Percentiles rank a stretch among this genome's conserved stretches.
Evolutionary conservation across 495 filamentous ascomycete genomes (phyloP).

Genomic region (Oleoguttula mirabilis): DNA sequence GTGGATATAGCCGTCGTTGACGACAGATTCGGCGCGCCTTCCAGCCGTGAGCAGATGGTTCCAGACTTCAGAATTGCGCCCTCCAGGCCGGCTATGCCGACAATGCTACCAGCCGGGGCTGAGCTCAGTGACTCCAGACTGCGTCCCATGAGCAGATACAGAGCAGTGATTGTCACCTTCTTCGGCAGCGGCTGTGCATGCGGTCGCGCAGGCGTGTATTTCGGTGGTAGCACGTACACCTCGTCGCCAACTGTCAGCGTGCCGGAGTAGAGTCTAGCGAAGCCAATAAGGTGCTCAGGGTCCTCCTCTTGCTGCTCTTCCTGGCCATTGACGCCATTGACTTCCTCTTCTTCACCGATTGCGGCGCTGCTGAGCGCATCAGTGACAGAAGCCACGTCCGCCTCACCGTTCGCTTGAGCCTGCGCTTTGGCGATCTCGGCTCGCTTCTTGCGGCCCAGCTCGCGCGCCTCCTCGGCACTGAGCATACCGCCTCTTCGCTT

Average conservation of each 20-base stretch:
- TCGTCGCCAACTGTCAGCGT: constrained; percentile 79
- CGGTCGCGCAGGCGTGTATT: constrained; percentile 73
- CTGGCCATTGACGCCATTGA: constrained; percentile 14
- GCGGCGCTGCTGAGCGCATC: constrained; percentile 41
- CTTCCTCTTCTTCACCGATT: constrained; percentile 37
- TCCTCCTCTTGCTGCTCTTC: constrained; percentile 39
- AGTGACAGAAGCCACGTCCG: constrained; percentile 32
- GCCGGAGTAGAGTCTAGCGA: constrained; percentile 86
- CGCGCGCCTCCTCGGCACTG: constrained; percentile 78
- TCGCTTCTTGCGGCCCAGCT: constrained; percentile 75
- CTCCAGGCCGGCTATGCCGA: constrained; percentile 87
- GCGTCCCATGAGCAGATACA: constrained; percentile 95
- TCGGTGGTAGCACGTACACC: constrained; percentile 81
- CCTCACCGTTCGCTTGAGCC: constrained; percentile 38
- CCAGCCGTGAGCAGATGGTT: constrained; percentile 78
- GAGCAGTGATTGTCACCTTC: constrained; percentile 70
- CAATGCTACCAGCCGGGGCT: constrained; percentile 87
- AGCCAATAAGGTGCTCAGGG: constrained; percentile 82
- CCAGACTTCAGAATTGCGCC: constrained; percentile 89
- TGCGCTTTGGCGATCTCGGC: constrained; percentile 72
- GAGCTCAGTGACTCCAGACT: constrained; percentile 70
- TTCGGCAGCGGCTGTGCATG: constrained; percentile 63
- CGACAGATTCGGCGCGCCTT: constrained; percentile 84
- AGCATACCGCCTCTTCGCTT: constrained; percentile 60
- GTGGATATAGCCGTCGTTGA: constrained; percentile 65